A percentile compares a stretch with the other conserved stretches of the same genome.
Conservation (phyloP, 805 yeast species). For the Candida ascalaphidarum region DNA sequence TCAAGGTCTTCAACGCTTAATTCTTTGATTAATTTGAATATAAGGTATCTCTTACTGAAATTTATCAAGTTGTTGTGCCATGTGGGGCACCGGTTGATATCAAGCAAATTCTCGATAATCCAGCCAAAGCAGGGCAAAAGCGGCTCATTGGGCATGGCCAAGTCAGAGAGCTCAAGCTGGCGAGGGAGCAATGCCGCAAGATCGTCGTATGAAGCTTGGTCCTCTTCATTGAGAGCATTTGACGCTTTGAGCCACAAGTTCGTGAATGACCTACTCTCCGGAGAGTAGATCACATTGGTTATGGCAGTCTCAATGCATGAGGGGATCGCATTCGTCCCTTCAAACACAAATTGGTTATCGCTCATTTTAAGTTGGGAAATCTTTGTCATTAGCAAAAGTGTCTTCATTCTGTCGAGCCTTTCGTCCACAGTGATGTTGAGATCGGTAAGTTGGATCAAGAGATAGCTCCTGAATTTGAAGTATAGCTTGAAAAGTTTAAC, state of each 20-base stretch:
- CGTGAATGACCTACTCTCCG: constrained; percentile 68
- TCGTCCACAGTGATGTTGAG: constrained; percentile 45
- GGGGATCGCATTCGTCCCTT: constrained; percentile 44
- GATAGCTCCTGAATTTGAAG: constrained; percentile 52
- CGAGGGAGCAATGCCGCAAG: constrained; percentile 23
- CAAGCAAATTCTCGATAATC: constrained; percentile 74
- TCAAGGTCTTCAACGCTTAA: constrained; percentile 28
- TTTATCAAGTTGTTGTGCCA: constrained; percentile 67
- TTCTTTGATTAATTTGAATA: constrained; percentile 30
- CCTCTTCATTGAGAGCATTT: constrained; percentile 8
- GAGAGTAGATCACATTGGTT: constrained; percentile 64
- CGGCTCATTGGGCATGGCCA: constrained; percentile 29
- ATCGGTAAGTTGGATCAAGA: constrained; percentile 59
- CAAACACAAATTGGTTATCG: constrained; percentile 31
- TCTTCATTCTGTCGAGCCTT: constrained; percentile 61
- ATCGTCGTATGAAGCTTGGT: constrained; percentile 13
- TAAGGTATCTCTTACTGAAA: constrained; percentile 60
- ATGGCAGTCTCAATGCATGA: constrained; percentile 80
- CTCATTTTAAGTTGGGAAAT: constrained; percentile 62
- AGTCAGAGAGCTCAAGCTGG: constrained; percentile 15
- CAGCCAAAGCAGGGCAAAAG: constrained; percentile 88
- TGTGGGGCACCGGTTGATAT: constrained; percentile 56
- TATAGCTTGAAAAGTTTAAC: constrained; percentile 60
- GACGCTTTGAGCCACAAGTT: constrained; percentile 63
- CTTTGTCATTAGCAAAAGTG: constrained; percentile 57